These are phyloP conservation scores for Hevea brasiliensis DNA, from an alignment of 345 rosid species.

Conservation along the genomic window DNA sequence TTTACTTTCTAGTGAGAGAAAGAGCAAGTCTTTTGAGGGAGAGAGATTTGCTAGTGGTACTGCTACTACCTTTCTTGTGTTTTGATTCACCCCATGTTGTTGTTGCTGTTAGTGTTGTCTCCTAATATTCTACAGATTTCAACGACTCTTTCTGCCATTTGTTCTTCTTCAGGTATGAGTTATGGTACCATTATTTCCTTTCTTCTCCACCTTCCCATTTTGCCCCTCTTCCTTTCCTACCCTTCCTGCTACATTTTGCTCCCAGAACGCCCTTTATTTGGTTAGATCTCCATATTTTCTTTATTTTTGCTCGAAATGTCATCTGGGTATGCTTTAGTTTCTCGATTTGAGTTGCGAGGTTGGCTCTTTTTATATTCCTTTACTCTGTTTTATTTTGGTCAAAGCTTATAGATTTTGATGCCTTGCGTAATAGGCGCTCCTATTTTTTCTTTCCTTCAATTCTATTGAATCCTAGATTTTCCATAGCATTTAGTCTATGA, in stretches of 20 bases:
- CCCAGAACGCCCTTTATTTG: background rate
- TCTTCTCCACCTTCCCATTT: slow-evolving; percentile 1
- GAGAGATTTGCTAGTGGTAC: too few relatives aligned
- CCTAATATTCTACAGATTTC: slow-evolving; percentile 36
- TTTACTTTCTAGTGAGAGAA: slow-evolving; percentile 24
- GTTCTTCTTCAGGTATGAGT: slow-evolving; percentile 28
- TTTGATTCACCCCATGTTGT: slow-evolving; percentile 14
- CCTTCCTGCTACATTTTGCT: background rate
- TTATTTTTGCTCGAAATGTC: slow-evolving; percentile 23
- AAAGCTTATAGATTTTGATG: slow-evolving; percentile 6
- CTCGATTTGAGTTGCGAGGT: slow-evolving; percentile 24
- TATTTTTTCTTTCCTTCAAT: background rate
- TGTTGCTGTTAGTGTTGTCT: slow-evolving; percentile 18
- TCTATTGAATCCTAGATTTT: slow-evolving; percentile 17
- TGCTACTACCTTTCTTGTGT: slow-evolving; percentile 2
- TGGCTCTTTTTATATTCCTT: slow-evolving; percentile 5
- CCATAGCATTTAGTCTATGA: background rate
- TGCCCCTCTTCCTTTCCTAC: background rate
- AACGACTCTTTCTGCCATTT: background rate
- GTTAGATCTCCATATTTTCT: slow-evolving; percentile 41
- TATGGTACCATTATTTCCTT: too few relatives aligned
- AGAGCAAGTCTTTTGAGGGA: background rate
- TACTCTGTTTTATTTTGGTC: background rate
- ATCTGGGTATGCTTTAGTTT: slow-evolving; percentile 29
- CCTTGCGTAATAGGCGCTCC: background rate